Evolutionary conservation across 2,329 filamentous ascomycete species (phyloP), one percentile per base, ranked within the genome.

Genomic region (Aspergillus costaricaensis): DNA sequence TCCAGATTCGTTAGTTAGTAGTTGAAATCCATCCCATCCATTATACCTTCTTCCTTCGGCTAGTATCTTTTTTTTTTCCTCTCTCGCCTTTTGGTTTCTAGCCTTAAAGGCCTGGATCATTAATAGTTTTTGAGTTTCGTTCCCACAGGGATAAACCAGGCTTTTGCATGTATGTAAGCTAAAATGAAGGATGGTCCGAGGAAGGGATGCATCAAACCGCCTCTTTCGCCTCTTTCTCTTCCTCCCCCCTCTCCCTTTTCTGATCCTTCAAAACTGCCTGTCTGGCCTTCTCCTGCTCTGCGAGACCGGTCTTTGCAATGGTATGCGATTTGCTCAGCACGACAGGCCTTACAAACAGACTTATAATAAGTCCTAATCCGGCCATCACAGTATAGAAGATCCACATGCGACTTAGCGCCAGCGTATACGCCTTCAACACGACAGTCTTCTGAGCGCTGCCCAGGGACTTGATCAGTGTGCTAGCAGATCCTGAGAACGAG

Each of bases 201-300:
- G 10, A 5, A 12, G 2, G 32, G 32, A 12, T 14, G 32, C 12
- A 4, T 36, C 54, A 67, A 15, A 62, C 63, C 8, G 15, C 58
- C 55, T 66, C 56, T 88, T 91, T 69, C 86, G 89, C 68, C 88
- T 88, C 63, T 85, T 12, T 12, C 4, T 89, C 73, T 83, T 93
- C 73, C 83, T 93, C 64, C 3, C 6, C 48, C 19, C 58, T 75
- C 8, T 92, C 65, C 14, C 68, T 66, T 54, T 68, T 67, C 52
- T 65, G 64, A 15, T 55, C 67, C 9, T 66, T 67, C 59, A 68
- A 55, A 58, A 70, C 71, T 59, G 78, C 77, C 65, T 74, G 70
- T 39, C 79, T 70, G 9, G 76, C 77, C 21, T 72, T 70, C 62
- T 81, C 77, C 64, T 81, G 79, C 59, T 77, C 77, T 17, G 70